A percentile compares a stretch with the other conserved stretches of the same genome.
phyloP scores from a whole-genome alignment of 2,329 filamentous ascomycete species.

The Penicillium sclerotiorum region DNA sequence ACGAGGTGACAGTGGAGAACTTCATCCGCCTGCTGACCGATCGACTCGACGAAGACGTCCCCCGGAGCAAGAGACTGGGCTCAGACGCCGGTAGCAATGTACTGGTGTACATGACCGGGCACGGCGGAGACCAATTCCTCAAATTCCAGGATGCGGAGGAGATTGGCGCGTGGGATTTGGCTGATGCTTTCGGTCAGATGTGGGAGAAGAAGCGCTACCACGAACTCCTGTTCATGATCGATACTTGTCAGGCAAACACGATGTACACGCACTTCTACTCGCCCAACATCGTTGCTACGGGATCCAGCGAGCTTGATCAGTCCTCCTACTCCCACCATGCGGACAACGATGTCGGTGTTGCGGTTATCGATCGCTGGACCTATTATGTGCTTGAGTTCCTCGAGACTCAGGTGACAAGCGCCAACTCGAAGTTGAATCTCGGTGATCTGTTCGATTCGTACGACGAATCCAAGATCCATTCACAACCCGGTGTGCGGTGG shows the following conservation, averaged over 20 bases:
- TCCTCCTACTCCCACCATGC: conserved; percentile 97
- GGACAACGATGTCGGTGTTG: conserved; percentile 95
- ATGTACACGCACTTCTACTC: conserved; percentile 99
- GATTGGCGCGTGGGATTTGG: conserved; percentile 92
- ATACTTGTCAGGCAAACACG: conserved; percentile 98
- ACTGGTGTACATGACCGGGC: conserved; percentile 98
- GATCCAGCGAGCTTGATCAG: conserved; percentile 93
- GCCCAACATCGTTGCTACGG: conserved; percentile 95
- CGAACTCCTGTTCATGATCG: conserved; percentile 99
- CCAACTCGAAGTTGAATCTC: conserved; percentile 83
- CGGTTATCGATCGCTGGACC: conserved; percentile 97
- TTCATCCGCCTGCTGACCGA: conserved; percentile 96
- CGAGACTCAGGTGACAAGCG: conserved; percentile 83
- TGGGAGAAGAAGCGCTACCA: conserved; percentile 99
- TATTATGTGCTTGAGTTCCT: conserved; percentile 98
- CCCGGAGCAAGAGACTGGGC: conserved; percentile 86
- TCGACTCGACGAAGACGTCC: conserved; percentile 90
- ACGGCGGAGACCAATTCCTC: conserved; percentile 95
- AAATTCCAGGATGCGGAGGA: conserved; percentile 99
- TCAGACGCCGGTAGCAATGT: conserved; percentile 97
- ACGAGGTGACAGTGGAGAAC: conserved; percentile 98
- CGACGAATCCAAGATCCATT: conserved; percentile 92
- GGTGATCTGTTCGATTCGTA: conserved; percentile 97
- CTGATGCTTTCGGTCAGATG: conserved; percentile 98
- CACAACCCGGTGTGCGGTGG: conserved; percentile 86